A percentile compares a stretch with the other conserved stretches of the same genome.
These are phyloP conservation scores for Kickxella alabastrina DNA, from an alignment of 192 early-diverging fungal genomes.

Conservation along the genomic window DNA sequence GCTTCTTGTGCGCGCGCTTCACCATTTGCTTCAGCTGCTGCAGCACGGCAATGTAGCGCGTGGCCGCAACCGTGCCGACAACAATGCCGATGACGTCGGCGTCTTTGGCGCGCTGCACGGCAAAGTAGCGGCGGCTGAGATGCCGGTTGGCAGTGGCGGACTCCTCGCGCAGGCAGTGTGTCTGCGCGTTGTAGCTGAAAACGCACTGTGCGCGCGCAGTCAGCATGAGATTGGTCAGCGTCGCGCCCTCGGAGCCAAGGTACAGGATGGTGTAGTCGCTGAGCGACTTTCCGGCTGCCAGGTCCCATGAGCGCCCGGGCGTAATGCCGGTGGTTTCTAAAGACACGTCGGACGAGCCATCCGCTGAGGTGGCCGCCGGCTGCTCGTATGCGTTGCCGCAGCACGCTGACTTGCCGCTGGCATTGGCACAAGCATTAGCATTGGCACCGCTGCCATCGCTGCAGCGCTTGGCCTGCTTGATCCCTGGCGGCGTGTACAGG, in stretches of 20 bases:
- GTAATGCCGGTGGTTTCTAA: no score
- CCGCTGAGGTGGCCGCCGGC: no score
- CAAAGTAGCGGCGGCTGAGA: slow-evolving; percentile 67
- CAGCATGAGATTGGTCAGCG: slow-evolving; percentile 85
- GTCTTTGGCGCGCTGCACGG: slow-evolving; percentile 90
- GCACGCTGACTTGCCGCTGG: not conserved
- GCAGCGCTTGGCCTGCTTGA: not conserved
- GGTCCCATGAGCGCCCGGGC: slow-evolving; percentile 56
- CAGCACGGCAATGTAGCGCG: slow-evolving; percentile 81
- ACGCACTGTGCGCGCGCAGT: slow-evolving; percentile 57
- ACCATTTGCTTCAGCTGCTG: slow-evolving; percentile 75
- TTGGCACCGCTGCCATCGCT: not conserved
- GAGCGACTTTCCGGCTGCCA: slow-evolving; percentile 49
- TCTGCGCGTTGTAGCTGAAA: slow-evolving; percentile 66
- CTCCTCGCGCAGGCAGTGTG: slow-evolving; percentile 55
- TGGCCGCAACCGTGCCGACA: slow-evolving; percentile 92
- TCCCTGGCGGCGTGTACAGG: slow-evolving; percentile 1
- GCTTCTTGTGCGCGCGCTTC: slow-evolving; percentile 67
- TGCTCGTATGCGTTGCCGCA: no score
- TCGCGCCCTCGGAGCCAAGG: slow-evolving; percentile 75
- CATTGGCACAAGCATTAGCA: not conserved
- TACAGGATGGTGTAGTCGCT: slow-evolving; percentile 75
- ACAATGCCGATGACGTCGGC: slow-evolving; percentile 92
- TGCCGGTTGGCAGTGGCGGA: slow-evolving; percentile 55
- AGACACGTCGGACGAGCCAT: no score